Evolutionary conservation across 345 rosid genomes (phyloP), one percentile per base, ranked within the genome.

Genomic region (Conringia planisiliqua): DNA sequence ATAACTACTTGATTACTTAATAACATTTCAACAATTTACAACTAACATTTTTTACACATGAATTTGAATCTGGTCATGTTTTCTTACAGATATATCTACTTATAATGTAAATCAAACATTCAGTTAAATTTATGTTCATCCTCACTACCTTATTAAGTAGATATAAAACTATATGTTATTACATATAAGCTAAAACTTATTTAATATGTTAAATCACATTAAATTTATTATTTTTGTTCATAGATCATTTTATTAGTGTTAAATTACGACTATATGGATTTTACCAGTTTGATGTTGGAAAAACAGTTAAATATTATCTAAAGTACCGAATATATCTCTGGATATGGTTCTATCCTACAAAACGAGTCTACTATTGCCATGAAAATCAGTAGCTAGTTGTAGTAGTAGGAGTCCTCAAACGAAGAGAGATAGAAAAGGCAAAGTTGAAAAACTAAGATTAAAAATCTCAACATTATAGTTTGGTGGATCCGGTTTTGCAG

Each of bases 321-420:
- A 61, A 39, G 47, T 39, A 61, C 10, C 33, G 13, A 61, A 62
- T 22, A 39, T 39, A 27, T 14, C 11, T 22, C 50, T 26, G 18
- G 50, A 52, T 35, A 35, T 52, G 32, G 18, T 66, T 66, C 32
- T 10, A 66, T 32, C 38, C 16, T 32, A 33, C 2, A 12, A 51
- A 67, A 36, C 47, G 26, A 12, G 60, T 76, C 70, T 72, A 48
- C 66, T 46, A 71, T 71, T 46, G 86, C 42, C 90, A 87, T 81
- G 84, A 79, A 86, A 85, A 86, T 84, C 91, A 86, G 72, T 78
- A 80, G 79, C 50, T 77, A 72, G 32, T 36, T 52, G 72, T 48
- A 55, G 72, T 51, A 67, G 75, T 42, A 61, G 74, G 54, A 67
- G 62, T 48, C 54, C 82, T 81, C 76, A 72, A 75, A 82, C 68